Conservation (phyloP, 345 rosid genomes). For the Eutrema yunnanense region DNA sequence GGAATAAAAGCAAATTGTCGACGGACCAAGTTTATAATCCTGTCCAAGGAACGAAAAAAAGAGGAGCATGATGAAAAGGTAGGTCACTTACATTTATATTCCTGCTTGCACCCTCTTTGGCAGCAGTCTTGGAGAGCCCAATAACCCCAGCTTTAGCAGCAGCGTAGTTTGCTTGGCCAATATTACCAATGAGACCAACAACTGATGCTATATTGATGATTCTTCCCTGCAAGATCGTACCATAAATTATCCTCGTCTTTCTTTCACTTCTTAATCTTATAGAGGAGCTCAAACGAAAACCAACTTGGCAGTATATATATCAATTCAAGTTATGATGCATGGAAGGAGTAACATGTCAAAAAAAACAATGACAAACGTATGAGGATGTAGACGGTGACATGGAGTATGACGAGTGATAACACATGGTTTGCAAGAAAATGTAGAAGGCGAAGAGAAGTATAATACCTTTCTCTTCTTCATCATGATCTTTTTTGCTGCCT, state of each 20-base stretch:
- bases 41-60: not conserved
- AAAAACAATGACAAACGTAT: not conserved
- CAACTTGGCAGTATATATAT: not conserved
- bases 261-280: not conserved
- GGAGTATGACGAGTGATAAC: not conserved
- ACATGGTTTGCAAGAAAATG: not conserved
- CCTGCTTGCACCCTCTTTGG: slow-evolving; percentile 90
- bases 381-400: not conserved
- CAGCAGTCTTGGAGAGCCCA: slow-evolving; percentile 77
- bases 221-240: slow-evolving; percentile 56
- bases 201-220: slow-evolving; percentile 86
- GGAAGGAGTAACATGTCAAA: not conserved
- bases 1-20: not conserved
- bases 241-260: not conserved
- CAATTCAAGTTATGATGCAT: not conserved
- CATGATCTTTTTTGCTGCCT: slow-evolving; percentile 97
- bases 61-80: not conserved
- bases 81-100: slow-evolving; percentile 61
- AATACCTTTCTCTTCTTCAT: slow-evolving; percentile 84
- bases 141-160: slow-evolving; percentile 99
- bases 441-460: not conserved
- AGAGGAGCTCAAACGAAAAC: not conserved
- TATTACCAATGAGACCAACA: slow-evolving; percentile 91
- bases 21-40: not conserved
- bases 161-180: slow-evolving; percentile 95